These are phyloP conservation scores for Dendrocalamus latiflorus DNA, from an alignment of 202 grass and related monocot genomes.

Conservation along the genomic window DNA sequence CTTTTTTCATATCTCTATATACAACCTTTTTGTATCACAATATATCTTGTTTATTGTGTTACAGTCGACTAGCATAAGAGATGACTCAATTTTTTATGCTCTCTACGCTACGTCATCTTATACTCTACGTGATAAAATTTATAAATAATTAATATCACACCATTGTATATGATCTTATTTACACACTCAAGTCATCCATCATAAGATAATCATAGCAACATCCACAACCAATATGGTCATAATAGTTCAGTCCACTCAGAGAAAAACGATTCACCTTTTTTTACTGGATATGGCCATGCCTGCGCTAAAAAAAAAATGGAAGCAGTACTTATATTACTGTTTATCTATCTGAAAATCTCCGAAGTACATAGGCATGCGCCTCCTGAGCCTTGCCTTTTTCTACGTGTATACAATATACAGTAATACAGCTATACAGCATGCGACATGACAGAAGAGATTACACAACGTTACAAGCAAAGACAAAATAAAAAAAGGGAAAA, in stretches of 20 bases:
- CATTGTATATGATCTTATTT: not conserved
- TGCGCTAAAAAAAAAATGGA: not conserved
- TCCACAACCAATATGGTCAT: not conserved
- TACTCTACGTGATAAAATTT: no score
- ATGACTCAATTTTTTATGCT: no score
- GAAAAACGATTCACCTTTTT: not conserved
- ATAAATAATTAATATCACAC: no score
- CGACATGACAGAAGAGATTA: conserved; percentile 2
- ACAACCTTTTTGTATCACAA: no score
- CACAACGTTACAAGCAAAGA: not conserved
- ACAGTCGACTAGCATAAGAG: no score
- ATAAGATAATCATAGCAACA: not conserved
- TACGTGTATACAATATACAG: not conserved
- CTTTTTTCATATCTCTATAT: no score
- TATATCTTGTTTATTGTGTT: no score
- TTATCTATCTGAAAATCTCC: not conserved
- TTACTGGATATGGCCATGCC: not conserved
- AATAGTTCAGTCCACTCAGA: not conserved
- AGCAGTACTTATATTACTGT: not conserved
- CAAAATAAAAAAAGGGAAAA: not conserved
- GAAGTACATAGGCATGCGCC: not conserved
- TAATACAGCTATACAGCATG: not conserved
- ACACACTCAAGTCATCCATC: not conserved
- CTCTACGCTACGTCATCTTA: no score
- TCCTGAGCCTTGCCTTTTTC: not conserved